Conservation (phyloP, 257 asterid species). For the Vinca minor region DNA sequence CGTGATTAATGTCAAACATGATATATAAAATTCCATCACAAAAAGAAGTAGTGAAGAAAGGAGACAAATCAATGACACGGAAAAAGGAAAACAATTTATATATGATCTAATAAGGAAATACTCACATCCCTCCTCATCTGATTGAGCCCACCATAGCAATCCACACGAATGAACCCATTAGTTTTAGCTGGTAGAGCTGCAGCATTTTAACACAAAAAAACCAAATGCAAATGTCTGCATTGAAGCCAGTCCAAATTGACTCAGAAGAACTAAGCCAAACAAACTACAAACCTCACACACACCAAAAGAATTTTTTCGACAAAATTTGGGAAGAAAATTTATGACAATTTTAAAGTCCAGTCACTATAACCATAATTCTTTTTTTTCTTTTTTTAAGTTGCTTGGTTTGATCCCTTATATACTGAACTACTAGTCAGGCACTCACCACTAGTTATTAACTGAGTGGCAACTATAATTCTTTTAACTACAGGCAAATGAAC, state of each 20-base stretch:
- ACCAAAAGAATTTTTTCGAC: background rate
- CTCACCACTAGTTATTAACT: too few species aligned
- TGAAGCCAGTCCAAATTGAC: constrained; percentile 58
- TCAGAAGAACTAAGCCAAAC: constrained; percentile 24
- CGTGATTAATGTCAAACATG: background rate
- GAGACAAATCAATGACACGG: background rate
- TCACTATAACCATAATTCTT: background rate
- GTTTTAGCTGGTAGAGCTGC: constrained; percentile 79
- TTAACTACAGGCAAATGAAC: background rate
- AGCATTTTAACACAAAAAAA: constrained; percentile 91
- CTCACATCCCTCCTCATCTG: constrained; percentile 99
- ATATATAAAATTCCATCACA: background rate
- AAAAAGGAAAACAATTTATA: constrained; percentile 4
- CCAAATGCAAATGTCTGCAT: constrained; percentile 88
- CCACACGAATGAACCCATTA: constrained; percentile 88
- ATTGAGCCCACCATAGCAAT: constrained; percentile 99
- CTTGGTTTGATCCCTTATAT: too few species aligned
- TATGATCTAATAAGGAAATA: constrained; percentile 8
- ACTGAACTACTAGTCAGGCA: too few species aligned
- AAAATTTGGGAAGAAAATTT: background rate
- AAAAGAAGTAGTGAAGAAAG: constrained; percentile 5
- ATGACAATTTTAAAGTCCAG: background rate
- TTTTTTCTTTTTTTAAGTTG: too few species aligned
- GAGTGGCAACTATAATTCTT: too few species aligned
- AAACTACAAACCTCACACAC: constrained; percentile 4